phyloP scores from a whole-genome alignment of 2,329 filamentous ascomycete genomes.

The Colletotrichum sp. region DNA sequence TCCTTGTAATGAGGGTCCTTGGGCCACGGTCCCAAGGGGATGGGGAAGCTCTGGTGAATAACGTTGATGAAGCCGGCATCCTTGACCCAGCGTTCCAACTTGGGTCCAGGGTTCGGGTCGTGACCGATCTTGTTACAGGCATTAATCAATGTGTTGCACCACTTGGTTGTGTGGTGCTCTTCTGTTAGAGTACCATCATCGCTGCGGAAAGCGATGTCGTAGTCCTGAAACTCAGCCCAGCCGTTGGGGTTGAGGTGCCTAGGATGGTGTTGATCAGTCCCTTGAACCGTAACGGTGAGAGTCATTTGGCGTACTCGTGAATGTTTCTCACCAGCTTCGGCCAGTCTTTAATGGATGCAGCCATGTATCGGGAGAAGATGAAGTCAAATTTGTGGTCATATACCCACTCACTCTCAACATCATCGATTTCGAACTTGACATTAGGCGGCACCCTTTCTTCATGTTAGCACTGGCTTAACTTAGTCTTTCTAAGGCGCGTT shows the following conservation, averaged over 20 bases:
- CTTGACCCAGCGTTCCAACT: slow-evolving; percentile 28
- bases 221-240: slow-evolving; percentile 22
- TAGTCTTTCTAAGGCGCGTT: no score
- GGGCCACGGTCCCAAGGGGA: background rate
- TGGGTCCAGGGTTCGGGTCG: slow-evolving; percentile 25
- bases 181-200: slow-evolving; percentile 30
- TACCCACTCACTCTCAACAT: slow-evolving; percentile 32
- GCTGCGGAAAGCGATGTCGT: slow-evolving; percentile 26
- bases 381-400: slow-evolving; percentile 33
- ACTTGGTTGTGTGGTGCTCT: slow-evolving; percentile 21
- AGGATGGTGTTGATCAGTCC: background rate
- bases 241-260: slow-evolving; percentile 30
- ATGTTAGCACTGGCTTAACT: background rate
- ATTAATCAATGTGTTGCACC: slow-evolving; percentile 24
- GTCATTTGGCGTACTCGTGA: slow-evolving; percentile 23
- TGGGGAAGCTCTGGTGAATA: slow-evolving; percentile 23
- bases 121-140: slow-evolving; percentile 22
- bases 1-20: background rate
- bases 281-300: background rate
- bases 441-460: slow-evolving; percentile 32
- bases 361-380: slow-evolving; percentile 39
- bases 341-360: slow-evolving; percentile 37
- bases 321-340: slow-evolving; percentile 25
- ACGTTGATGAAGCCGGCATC: slow-evolving; percentile 40
- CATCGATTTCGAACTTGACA: slow-evolving; percentile 40